These are phyloP conservation scores for Heterobasidion irregulare DNA, from an alignment of 1,284 basidiomycete species.

Conservation along the genomic window DNA sequence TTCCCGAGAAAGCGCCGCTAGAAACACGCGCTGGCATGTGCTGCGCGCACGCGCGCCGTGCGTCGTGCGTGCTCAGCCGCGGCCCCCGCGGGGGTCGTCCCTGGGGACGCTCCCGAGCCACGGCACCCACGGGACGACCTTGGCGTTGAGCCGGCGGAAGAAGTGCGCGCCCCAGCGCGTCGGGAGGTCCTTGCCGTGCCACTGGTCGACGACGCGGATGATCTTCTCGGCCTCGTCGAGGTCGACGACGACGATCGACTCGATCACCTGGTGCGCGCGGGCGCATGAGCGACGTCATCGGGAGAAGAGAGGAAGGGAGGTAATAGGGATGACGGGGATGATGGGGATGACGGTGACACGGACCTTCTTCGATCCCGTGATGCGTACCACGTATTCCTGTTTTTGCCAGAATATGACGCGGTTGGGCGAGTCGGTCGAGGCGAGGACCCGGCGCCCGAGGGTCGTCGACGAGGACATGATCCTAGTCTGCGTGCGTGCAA, in stretches of 20 bases:
- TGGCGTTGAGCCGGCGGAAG: constrained; percentile 42
- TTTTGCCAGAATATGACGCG: constrained; percentile 52
- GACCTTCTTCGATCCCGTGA: constrained; percentile 47
- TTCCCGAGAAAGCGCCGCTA: no score
- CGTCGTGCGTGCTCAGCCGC: no score
- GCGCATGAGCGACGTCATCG: background rate
- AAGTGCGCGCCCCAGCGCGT: constrained; percentile 34
- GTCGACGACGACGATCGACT: constrained; percentile 57
- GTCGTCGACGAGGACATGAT: constrained; percentile 43
- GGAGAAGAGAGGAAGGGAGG: background rate
- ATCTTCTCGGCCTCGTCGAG: constrained; percentile 58
- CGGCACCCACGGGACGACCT: constrained; percentile 39
- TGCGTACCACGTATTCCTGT: constrained; percentile 49
- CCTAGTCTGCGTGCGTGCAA: constrained; percentile 36
- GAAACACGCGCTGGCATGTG: no score
- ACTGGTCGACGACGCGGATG: constrained; percentile 48
- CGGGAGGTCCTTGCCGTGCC: constrained; percentile 51
- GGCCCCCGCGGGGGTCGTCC: constrained; percentile 1
- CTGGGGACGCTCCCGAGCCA: constrained; percentile 42
- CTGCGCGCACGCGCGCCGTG: no score
- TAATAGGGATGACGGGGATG: background rate
- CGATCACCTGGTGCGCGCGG: constrained; percentile 24
- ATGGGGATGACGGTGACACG: background rate
- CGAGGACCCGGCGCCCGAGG: constrained; percentile 44
- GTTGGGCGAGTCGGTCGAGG: constrained; percentile 46